Base-by-base conservation (phyloP, 306 rosid genomes). In the Lotus japonicus region DNA sequence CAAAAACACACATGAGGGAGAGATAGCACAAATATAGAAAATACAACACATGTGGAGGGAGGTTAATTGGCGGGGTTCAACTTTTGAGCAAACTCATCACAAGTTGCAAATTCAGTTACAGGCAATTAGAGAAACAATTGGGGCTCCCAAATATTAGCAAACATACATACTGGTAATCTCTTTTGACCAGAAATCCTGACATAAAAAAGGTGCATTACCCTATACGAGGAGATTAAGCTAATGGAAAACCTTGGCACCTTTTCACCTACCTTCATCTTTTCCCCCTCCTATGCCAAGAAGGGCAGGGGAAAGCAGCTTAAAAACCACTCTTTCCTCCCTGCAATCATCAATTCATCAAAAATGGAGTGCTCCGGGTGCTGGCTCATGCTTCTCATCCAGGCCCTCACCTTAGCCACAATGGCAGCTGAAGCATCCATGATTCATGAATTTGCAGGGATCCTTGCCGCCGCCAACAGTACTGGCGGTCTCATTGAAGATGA, bases 351-450 rank as follows among this genome's bases (percentile, higher is more conserved):
- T 21, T 21, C 26, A 21, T 21, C 7, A 11, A 10, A 44, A 9
- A 87, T 87, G 94, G 81, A 71, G 7, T 31, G 5, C 9, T 35
- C 48, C 5, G 82, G 79, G 46, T 48, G 72, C 0, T 72, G 64
- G 56, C 46, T 80, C 14, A 35, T 81, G 14, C 5, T 77, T 36
- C 68, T 84, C 41, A 15, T 80, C 19, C 0, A 84, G 55, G 79
- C 64, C 58, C 1, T 84, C 66, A 81, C 72, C 66, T 8, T 77
- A 16, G 65, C 71, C 11, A 74, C 55, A 33, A 77, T 64, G 16
- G 68, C n/a, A n/a, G n/a, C 66, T 23, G 72, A 73, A 53, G 72
- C 87, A 13, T 58, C 84, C 1, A 66, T 41, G 6, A 6, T 72
- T 3, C 66, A 71, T 0, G 78, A 49, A 0, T 18, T 36, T 12